Evolutionary conservation across 306 rosid species (phyloP).

Genomic region (Quercus engelmannii): DNA sequence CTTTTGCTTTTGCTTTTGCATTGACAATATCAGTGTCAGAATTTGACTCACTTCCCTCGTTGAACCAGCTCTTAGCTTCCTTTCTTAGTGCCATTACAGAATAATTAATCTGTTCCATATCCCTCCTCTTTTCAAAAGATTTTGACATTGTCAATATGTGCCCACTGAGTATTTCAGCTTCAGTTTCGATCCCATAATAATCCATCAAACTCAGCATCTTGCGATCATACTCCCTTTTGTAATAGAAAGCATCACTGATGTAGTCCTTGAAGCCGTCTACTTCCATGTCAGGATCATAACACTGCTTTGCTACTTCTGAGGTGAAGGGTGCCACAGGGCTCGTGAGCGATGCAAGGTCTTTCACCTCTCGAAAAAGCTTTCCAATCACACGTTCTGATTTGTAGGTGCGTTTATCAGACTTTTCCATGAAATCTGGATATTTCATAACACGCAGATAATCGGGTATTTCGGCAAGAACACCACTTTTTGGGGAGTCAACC

Average conservation of each 20-base stretch:
- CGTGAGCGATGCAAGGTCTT: conserved; percentile 4
- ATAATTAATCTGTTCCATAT: conserved; percentile 47
- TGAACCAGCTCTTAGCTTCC: conserved; percentile 35
- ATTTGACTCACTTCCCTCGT: neutral
- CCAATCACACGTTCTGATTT: conserved; percentile 35
- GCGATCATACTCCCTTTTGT: conserved; percentile 60
- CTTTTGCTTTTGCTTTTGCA: conserved; percentile 36
- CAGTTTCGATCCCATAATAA: conserved; percentile 69
- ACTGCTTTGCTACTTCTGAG: conserved; percentile 15
- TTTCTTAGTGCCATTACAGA: conserved; percentile 50
- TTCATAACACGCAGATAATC: neutral
- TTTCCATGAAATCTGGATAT: conserved; percentile 46
- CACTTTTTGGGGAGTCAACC: conserved; percentile 40
- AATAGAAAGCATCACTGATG: conserved; percentile 53
- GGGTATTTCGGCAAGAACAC: conserved; percentile 28
- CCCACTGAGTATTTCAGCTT: conserved; percentile 73
- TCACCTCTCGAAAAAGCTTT: conserved; percentile 37
- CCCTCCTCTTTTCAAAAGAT: conserved; percentile 46
- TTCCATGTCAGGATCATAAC: conserved; percentile 47
- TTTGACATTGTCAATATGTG: conserved; percentile 47
- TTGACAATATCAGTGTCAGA: neutral
- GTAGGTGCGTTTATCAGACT: conserved; percentile 19
- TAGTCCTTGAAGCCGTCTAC: conserved; percentile 57
- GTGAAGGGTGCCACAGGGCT: conserved; percentile 23
- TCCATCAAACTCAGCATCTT: conserved; percentile 61